phyloP scores from a whole-genome alignment of 2,329 filamentous ascomycete species.

The Penicillium sp. region DNA sequence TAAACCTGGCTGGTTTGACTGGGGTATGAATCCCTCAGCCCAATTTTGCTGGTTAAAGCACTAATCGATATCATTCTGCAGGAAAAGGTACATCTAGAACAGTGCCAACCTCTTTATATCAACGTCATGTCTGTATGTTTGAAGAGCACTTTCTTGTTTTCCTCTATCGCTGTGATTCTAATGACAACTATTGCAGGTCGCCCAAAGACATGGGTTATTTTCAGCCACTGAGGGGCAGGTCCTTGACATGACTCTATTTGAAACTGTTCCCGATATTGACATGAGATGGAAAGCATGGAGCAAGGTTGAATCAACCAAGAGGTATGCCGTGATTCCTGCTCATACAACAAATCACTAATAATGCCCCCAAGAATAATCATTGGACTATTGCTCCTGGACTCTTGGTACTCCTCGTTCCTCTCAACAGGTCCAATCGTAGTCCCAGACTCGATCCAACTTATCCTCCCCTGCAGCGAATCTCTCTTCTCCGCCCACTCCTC shows the following conservation, averaged over 20 bases:
- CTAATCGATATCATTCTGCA: constrained; percentile 13
- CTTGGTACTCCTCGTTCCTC: constrained; percentile 49
- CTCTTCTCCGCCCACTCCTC: constrained; percentile 45
- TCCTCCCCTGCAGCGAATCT: constrained; percentile 46
- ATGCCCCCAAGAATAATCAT: constrained; percentile 40
- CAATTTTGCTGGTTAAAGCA: not conserved
- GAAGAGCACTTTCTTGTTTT: not conserved
- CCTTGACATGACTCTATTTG: constrained; percentile 43
- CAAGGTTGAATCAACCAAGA: constrained; percentile 52
- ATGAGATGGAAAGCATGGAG: constrained; percentile 53
- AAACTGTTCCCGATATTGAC: constrained; percentile 44
- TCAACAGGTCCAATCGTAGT: constrained; percentile 48
- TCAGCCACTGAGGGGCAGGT: constrained; percentile 46
- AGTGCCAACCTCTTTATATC: constrained; percentile 51
- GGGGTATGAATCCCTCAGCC: constrained; percentile 28
- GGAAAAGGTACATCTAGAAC: constrained; percentile 46
- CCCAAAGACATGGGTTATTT: constrained; percentile 52
- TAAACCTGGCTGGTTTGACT: constrained; percentile 51
- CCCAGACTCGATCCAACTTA: constrained; percentile 47
- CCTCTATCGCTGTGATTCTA: not conserved
- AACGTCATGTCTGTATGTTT: constrained; percentile 45
- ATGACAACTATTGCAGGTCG: constrained; percentile 27
- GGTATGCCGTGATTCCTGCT: constrained; percentile 23
- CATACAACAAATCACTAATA: constrained; percentile 5
- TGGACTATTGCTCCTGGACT: constrained; percentile 47